Evolutionary conservation across 2,329 filamentous ascomycete genomes (phyloP), one percentile per base, ranked within the genome.

Genomic region (Didymella pinodella): DNA sequence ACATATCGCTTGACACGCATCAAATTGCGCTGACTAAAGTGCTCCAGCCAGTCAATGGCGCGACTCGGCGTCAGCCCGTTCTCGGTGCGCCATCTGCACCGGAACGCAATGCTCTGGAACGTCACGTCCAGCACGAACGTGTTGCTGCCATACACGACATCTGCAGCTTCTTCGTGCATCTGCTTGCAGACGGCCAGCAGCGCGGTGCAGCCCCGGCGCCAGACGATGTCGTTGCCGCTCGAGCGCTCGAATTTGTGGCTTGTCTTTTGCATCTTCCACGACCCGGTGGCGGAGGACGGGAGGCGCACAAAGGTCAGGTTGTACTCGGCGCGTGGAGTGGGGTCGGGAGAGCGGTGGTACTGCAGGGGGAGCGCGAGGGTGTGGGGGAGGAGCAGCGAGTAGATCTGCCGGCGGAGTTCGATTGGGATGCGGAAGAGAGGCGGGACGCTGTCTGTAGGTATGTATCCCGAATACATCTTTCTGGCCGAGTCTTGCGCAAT

Each of bases 71-170:
- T 77, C 38, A 81, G 65, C 49, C 80, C 72, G 4, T 77, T 78
- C 20, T 75, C 70, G n/a, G 80, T 68, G 22, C 79, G 65, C 76
- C 79, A 83, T 7, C 77, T 73, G 58, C 78, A 80, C 18, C 77
- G 71, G 46, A 83, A 83, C 7, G 72, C 71, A 40, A 83, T 78
- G n/a, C 66, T 66, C 43, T 77, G 69, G 61, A 79, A 83, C 5
- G 74, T 75, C 12, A 83, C 69, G 60, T 81, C 78, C 2, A 83
- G 61, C 20, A 81, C 75, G 65, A 84, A 83, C 0, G 73, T 78
- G 55, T 78, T 82, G 28, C 73, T 65, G 12, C 80, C 79, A 55
- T 83, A 84, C n/a, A 84, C 62, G 54, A 81, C 65, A 22, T 78
- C 75, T 6, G 76, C 75, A 47, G 77, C 78, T 63, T 84, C 82